Evolutionary conservation across 257 asterid species (phyloP).

Genomic region (Misopates orontium): DNA sequence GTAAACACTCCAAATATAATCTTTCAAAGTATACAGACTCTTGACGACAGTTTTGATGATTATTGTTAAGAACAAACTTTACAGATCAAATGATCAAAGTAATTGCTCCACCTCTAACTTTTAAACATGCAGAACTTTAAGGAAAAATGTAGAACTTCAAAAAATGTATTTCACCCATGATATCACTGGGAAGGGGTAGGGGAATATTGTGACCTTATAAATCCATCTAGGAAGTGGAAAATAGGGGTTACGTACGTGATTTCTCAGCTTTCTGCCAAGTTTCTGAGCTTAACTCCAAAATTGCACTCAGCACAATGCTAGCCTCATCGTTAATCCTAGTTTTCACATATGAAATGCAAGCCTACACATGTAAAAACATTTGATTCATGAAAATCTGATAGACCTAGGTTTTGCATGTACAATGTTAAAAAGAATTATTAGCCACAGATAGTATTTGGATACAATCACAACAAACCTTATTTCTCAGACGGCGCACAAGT

Average conservation of each 20-base stretch:
- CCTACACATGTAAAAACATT: conserved; percentile 36
- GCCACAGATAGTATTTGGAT: conserved; percentile 13
- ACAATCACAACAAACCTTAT: conserved; percentile 53
- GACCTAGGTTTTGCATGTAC: conserved; percentile 10
- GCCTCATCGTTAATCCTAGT: conserved; percentile 55
- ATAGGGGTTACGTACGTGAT: conserved; percentile 50
- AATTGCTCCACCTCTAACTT: conserved; percentile 2
- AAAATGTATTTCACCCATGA: not conserved
- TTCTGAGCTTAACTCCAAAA: conserved; percentile 55
- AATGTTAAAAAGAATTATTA: conserved; percentile 8
- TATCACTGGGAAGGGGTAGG: not conserved
- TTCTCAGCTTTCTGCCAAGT: conserved; percentile 43
- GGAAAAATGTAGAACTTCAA: not conserved
- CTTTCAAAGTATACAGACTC: not conserved
- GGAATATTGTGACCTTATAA: not conserved
- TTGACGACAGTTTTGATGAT: not conserved
- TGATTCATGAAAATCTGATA: conserved; percentile 15
- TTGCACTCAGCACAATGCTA: conserved; percentile 70
- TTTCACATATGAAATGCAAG: conserved; percentile 66
- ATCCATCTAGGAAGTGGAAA: conserved; percentile 11
- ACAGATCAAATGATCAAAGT: conserved; percentile 9
- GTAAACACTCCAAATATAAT: too few species aligned
- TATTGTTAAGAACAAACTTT: conserved; percentile 6
- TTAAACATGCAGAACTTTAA: not conserved
- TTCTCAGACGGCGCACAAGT: conserved; percentile 59